Base-by-base conservation (phyloP, 495 filamentous ascomycete genomes). In the Tuber microsphaerosporum region DNA sequence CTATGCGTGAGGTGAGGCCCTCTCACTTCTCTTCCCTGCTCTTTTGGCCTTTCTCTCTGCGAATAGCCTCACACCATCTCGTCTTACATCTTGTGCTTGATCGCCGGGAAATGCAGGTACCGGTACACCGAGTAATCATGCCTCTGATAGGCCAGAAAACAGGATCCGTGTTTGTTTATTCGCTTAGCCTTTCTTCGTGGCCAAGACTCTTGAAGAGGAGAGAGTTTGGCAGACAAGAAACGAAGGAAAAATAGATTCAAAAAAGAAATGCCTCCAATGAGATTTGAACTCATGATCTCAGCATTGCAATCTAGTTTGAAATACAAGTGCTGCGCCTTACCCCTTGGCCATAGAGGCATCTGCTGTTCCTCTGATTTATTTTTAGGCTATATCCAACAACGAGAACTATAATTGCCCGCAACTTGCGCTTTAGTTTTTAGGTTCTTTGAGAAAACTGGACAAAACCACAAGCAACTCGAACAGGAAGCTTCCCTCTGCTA, bases 211-310 rank as follows among this genome's bases (percentile, higher is more conserved):
- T 14, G 8, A 2, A 26, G 56, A 19, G 22, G 22, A 0, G 22
- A 56, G 22, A 7, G 48, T n/a, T 12, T 12, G 56, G 26, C n/a
- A 16, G 17, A 31, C 12, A n/a, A 0, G 2, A 4, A 65, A 37
- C 2, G 3, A 3, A 9, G 14, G 10, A 34, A 65, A 34, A 34
- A 34, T 17, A 10, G 3, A 5, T 31, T 2, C n/a, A 65, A 65
- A 65, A 65, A 65, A 65, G 56, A 65, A 65, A 65, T 65, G 56
- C 56, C 56, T 65, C 56, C 26, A 65, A 65, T 65, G 56, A 65
- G 56, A 65, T 65, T 65, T 65, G 26, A 65, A 65, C 56, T 65
- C 56, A 65, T 65, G 56, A 65, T 65, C 56, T 65, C 56, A 65
- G 56, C 56, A 65, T 65, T 34, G 56, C 56, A 12, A 34, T 65